phyloP scores from a whole-genome alignment of 306 rosid genomes.

The Astragalus glycyphyllos region DNA sequence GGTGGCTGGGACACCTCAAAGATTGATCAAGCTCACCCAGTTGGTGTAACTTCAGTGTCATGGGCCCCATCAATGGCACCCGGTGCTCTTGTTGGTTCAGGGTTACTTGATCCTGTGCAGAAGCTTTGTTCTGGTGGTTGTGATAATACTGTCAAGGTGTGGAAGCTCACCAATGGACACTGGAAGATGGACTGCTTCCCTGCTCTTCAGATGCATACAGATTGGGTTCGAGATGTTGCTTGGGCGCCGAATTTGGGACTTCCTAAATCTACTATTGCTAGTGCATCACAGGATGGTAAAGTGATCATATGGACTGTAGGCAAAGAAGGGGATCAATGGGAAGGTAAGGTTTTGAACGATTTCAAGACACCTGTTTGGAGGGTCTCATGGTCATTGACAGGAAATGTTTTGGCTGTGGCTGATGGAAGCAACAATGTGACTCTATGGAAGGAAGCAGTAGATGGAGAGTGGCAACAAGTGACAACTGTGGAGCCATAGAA shows the following conservation, averaged over 20 bases:
- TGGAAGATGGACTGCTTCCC: slow-evolving; percentile 97
- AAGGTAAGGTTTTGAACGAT: slow-evolving; percentile 75
- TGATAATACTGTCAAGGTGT: slow-evolving; percentile 83
- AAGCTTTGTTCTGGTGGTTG: slow-evolving; percentile 92
- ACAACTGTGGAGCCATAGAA: slow-evolving; percentile 78
- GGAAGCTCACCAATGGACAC: slow-evolving; percentile 76
- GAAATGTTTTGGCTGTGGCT: slow-evolving; percentile 85
- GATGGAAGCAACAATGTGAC: slow-evolving; percentile 84
- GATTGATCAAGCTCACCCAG: slow-evolving; percentile 82
- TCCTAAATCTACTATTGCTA: slow-evolving; percentile 83
- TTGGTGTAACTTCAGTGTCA: slow-evolving; percentile 89
- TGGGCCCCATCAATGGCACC: slow-evolving; percentile 93
- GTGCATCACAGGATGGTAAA: slow-evolving; percentile 83
- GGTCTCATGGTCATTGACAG: slow-evolving; percentile 90
- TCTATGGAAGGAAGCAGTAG: slow-evolving; percentile 86
- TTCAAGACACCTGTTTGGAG: slow-evolving; percentile 83
- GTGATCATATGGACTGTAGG: slow-evolving; percentile 86
- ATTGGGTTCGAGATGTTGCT: slow-evolving; percentile 91
- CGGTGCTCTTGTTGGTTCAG: slow-evolving; percentile 76
- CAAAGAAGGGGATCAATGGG: slow-evolving; percentile 93
- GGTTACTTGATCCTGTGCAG: slow-evolving; percentile 80
- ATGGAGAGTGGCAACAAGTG: slow-evolving; percentile 92
- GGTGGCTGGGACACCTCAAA: slow-evolving; percentile 83
- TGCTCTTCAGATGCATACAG: slow-evolving; percentile 80
- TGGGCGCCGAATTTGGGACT: slow-evolving; percentile 95